Evolutionary conservation across 2,329 filamentous ascomycete species (phyloP).

Genomic region (Colletotrichum sansevieriae): DNA sequence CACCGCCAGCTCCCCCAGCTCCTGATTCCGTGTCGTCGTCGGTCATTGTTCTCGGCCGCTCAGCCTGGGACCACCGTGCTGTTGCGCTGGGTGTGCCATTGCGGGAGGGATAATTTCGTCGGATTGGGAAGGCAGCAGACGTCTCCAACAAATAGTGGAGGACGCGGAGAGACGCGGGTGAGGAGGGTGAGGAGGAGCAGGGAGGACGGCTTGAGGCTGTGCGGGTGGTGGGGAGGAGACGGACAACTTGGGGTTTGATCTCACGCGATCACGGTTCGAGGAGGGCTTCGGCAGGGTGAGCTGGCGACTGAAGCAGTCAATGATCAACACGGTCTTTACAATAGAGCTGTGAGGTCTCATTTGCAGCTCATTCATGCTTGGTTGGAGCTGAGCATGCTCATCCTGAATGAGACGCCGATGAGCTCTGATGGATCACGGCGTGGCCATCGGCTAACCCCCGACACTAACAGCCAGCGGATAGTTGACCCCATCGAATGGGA

Average conservation of each 20-base stretch:
- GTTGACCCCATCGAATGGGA: background rate
- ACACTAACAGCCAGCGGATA: background rate
- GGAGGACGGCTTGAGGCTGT: background rate
- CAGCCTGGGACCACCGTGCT: slow-evolving; percentile 1
- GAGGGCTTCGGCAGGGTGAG: background rate
- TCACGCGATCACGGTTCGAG: slow-evolving; percentile 15
- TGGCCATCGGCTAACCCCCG: background rate
- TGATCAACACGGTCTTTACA: background rate
- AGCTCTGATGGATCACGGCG: background rate
- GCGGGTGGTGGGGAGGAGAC: slow-evolving; percentile 9
- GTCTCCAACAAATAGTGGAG: slow-evolving; percentile 31
- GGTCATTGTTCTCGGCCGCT: slow-evolving; percentile 23
- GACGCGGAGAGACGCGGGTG: slow-evolving; percentile 25
- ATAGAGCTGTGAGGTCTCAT: background rate
- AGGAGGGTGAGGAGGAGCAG: background rate
- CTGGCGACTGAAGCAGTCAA: too few relatives aligned
- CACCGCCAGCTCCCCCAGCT: background rate
- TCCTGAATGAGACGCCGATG: background rate
- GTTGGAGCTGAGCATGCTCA: background rate
- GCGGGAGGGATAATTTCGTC: slow-evolving; percentile 38
- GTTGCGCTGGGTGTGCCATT: slow-evolving; percentile 17
- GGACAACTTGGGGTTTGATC: slow-evolving; percentile 10
- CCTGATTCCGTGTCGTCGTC: slow-evolving; percentile 28
- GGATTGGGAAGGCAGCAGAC: slow-evolving; percentile 39
- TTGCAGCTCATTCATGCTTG: background rate